A percentile compares a stretch with the other conserved stretches of the same genome.
Evolutionary conservation across 768 basidiomycete species (phyloP).

Genomic region (Mycena belliarum): DNA sequence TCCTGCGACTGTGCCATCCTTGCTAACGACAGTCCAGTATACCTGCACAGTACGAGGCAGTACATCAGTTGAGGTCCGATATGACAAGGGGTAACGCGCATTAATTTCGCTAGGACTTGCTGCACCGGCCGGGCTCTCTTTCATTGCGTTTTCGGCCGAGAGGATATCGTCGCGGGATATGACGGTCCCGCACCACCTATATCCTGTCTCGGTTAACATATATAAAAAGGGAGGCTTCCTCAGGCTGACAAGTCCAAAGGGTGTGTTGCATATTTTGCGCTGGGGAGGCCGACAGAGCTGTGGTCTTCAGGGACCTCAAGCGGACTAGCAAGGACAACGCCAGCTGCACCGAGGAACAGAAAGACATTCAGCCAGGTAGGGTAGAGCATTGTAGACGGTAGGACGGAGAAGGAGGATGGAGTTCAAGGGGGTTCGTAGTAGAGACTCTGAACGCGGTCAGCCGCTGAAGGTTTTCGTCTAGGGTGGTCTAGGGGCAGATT

Average conservation of each 20-base stretch:
- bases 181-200: background rate
- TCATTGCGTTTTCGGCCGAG: background rate
- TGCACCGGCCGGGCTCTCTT: too few species aligned
- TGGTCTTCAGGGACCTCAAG: background rate
- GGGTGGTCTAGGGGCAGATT: too few species aligned
- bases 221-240: too few species aligned
- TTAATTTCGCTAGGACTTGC: too few species aligned
- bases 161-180: background rate
- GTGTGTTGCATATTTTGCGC: background rate
- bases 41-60: constrained; percentile 25
- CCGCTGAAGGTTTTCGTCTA: too few species aligned
- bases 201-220: background rate
- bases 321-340: background rate
- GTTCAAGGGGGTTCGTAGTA: too few species aligned
- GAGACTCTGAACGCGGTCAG: too few species aligned
- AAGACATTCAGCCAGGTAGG: background rate
- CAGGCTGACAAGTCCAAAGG: background rate
- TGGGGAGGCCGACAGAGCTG: background rate
- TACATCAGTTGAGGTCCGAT: background rate
- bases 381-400: constrained; percentile 4
- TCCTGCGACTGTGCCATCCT: constrained; percentile 32
- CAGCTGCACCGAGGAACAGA: background rate
- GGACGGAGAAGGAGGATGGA: background rate
- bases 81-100: background rate
- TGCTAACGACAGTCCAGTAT: constrained; percentile 38